phyloP scores from a whole-genome alignment of 768 basidiomycete species.

The Chlorophyllum brunneum region DNA sequence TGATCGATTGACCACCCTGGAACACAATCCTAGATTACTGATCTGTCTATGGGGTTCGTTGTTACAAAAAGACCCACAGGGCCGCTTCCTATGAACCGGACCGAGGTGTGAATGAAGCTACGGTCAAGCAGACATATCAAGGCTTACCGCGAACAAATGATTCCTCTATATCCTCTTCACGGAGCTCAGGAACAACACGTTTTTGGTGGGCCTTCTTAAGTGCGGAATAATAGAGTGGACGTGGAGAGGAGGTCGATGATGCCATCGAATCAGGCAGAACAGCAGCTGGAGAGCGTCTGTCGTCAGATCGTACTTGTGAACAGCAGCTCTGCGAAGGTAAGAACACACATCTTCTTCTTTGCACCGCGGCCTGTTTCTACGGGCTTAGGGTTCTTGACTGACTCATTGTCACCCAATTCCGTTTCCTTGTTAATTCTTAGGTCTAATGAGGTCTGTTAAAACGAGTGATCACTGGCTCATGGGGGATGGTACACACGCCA shows the following conservation, averaged over 20 bases:
- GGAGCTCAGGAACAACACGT: slow-evolving; percentile 62
- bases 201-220: slow-evolving; percentile 66
- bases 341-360: slow-evolving; percentile 34
- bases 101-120: neutral
- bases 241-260: slow-evolving; percentile 19
- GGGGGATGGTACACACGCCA: slow-evolving; percentile 47
- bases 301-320: slow-evolving; percentile 22
- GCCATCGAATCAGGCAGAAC: slow-evolving; percentile 29
- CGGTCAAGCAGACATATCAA: neutral
- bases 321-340: neutral
- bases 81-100: slow-evolving; percentile 60
- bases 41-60: slow-evolving; percentile 15
- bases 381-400: slow-evolving; percentile 61
- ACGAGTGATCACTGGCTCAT: neutral
- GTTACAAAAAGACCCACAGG: slow-evolving; percentile 44
- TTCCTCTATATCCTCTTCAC: slow-evolving; percentile 83
- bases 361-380: slow-evolving; percentile 45
- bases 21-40: slow-evolving; percentile 17
- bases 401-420: slow-evolving; percentile 82
- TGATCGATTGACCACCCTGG: slow-evolving; percentile 91
- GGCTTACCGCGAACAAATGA: slow-evolving; percentile 76
- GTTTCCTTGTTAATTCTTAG: slow-evolving; percentile 75
- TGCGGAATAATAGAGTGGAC: slow-evolving; percentile 55
- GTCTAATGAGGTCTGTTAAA: slow-evolving; percentile 34
- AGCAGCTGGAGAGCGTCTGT: slow-evolving; percentile 31